phyloP scores from a whole-genome alignment of 2,329 filamentous ascomycete species.

The Nannizzia gypsea region DNA sequence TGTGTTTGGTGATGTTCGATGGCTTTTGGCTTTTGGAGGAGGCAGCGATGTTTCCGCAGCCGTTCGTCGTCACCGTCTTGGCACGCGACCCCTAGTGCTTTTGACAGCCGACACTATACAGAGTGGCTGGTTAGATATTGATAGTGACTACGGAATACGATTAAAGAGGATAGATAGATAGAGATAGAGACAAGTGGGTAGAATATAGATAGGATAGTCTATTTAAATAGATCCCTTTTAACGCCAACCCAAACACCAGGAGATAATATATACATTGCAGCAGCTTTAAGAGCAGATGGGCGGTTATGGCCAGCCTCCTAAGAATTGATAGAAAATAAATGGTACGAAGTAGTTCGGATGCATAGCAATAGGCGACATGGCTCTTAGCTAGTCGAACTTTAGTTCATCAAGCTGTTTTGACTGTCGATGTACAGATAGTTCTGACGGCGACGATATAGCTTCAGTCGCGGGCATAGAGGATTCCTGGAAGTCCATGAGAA shows the following conservation, averaged over 20 bases:
- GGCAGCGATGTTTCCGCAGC: neutral
- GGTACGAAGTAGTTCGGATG: neutral
- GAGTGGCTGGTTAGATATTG: neutral
- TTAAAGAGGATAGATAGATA: neutral
- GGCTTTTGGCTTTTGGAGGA: neutral
- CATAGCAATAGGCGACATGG: neutral
- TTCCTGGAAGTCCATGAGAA: constrained; percentile 1
- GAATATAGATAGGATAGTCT: neutral
- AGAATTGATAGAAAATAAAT: neutral
- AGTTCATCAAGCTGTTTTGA: neutral
- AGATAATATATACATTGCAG: constrained; percentile 1
- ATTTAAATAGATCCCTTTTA: neutral
- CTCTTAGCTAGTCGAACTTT: neutral
- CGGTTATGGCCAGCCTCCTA: neutral
- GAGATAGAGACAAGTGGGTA: neutral
- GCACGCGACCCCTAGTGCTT: neutral
- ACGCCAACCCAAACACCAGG: neutral
- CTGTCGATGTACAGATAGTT: neutral
- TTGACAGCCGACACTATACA: neutral
- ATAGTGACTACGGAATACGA: neutral
- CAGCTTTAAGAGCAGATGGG: neutral
- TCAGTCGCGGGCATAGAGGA: neutral
- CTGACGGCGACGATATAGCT: neutral
- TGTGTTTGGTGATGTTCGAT: neutral
- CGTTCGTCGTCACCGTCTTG: constrained; percentile 1